Conservation (phyloP, 257 asterid genomes). For the Forsythia viridissima region DNA sequence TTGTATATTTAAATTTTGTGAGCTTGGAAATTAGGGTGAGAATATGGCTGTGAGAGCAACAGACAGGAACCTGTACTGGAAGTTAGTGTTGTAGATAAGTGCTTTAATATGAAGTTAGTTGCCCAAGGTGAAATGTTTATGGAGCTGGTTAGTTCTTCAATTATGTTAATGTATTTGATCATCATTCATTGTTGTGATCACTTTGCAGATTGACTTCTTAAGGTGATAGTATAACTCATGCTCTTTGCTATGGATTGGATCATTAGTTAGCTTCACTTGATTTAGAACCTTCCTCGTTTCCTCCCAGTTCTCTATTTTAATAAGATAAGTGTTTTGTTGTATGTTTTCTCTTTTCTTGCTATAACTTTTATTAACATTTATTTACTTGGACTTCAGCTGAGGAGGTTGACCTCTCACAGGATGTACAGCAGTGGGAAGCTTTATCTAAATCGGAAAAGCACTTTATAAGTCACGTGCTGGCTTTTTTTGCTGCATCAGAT, state of each 20-base stretch:
- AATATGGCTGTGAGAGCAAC: neutral
- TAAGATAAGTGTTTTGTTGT: neutral
- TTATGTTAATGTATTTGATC: neutral
- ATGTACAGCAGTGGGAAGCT: conserved; percentile 72
- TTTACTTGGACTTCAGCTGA: conserved; percentile 56
- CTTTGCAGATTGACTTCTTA: neutral
- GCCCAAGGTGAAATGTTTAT: neutral
- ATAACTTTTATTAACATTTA: conserved; percentile 15
- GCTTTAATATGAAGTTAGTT: neutral
- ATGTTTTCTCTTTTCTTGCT: conserved; percentile 13
- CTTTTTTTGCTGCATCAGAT: conserved; percentile 83
- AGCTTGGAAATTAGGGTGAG: neutral
- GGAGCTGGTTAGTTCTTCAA: neutral
- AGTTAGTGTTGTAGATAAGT: neutral
- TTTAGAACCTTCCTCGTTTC: neutral
- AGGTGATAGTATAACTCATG: neutral
- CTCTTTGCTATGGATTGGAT: neutral
- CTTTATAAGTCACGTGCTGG: conserved; percentile 72
- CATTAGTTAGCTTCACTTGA: neutral
- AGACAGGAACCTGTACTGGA: neutral
- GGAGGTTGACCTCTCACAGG: conserved; percentile 86
- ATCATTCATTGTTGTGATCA: neutral
- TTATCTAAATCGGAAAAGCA: conserved; percentile 61
- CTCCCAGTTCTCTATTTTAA: neutral
- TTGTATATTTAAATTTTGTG: no score